Conservation (phyloP, 371 early-diverging fungal genomes). For the Saksenaea vasiformis region DNA sequence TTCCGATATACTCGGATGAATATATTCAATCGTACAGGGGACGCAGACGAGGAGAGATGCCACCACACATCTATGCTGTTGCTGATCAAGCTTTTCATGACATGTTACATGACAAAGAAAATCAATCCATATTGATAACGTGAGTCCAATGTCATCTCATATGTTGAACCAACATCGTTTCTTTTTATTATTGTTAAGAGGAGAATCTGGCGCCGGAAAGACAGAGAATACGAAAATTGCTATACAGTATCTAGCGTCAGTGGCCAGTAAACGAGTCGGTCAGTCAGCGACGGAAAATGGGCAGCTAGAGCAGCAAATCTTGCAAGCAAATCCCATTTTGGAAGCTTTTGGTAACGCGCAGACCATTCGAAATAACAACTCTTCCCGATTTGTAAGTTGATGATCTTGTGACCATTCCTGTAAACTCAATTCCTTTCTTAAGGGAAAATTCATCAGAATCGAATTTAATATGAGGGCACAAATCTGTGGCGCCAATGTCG, state of each 20-base stretch:
- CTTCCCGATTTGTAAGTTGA: conserved; percentile 94
- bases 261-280: conserved; percentile 64
- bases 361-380: conserved; percentile 99
- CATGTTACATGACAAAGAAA: conserved; percentile 92
- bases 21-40: conserved; percentile 78
- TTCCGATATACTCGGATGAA: conserved; percentile 93
- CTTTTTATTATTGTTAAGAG: conserved; percentile 53
- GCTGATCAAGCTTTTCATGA: conserved; percentile 95
- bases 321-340: conserved; percentile 97
- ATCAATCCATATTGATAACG: conserved; percentile 99
- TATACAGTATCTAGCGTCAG: conserved; percentile 96
- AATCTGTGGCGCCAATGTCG: conserved; percentile 97
- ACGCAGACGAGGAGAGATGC: conserved; percentile 86
- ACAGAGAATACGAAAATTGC: conserved; percentile 99
- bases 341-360: conserved; percentile 99
- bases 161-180: not conserved
- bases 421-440: not conserved
- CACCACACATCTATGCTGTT: conserved; percentile 97
- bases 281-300: conserved; percentile 12
- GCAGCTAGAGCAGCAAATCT: conserved; percentile 90
- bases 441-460: conserved; percentile 99
- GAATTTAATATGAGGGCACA: conserved; percentile 89
- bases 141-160: conserved; percentile 25
- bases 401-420: not conserved
- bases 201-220: conserved; percentile 99